Base-by-base conservation (phyloP, 805 yeast genomes). In the Diddensiella transvaalensis region DNA sequence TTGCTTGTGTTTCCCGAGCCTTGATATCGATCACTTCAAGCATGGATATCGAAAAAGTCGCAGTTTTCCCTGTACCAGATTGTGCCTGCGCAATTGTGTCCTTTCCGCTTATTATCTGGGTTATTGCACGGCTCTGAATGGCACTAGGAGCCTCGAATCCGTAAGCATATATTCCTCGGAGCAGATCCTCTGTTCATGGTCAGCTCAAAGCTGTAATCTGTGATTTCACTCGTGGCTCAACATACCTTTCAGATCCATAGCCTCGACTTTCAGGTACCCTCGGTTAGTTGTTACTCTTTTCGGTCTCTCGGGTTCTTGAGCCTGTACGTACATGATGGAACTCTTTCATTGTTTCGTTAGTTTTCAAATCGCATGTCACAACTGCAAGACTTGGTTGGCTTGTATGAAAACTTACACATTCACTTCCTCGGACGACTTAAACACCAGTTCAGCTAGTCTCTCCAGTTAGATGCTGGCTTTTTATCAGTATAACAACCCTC, bases 1-100 rank as follows among this genome's bases (percentile, higher is more conserved):
- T 78, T 53, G 96, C 98, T 78, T 89, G 97, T 56, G 95, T 82
- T 54, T 83, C 78, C 68, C 82, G 78, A 65, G 77, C 73, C 58
- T 75, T 73, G 60, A 82, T 77, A 68, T 90, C 96, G 52, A 89
- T 78, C 52, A 60, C 62, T 62, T 77, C 77, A 40, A 78, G 65
- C 64, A 74, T 68, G 39, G 78, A 84, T 58, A 91, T 88, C 55
- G 87, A 75, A 70, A 82, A 85, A 19, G 95, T 85, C 49, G 95
- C 95, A n/a, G 95, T 85, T 70, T 85, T 85, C 67, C 95, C 95
- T 23, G 95, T 85, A 66, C 95, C 95, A 29, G 91, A 85, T 71
- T 85, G 95, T 45, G 93, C 91, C 69, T 85, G 95, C 49, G 93
- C 95, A 55, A 85, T 75, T 0, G 78, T 74, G 61, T 85, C 91